Base-by-base conservation (phyloP, 768 basidiomycete species). In the Mycena rosella region DNA sequence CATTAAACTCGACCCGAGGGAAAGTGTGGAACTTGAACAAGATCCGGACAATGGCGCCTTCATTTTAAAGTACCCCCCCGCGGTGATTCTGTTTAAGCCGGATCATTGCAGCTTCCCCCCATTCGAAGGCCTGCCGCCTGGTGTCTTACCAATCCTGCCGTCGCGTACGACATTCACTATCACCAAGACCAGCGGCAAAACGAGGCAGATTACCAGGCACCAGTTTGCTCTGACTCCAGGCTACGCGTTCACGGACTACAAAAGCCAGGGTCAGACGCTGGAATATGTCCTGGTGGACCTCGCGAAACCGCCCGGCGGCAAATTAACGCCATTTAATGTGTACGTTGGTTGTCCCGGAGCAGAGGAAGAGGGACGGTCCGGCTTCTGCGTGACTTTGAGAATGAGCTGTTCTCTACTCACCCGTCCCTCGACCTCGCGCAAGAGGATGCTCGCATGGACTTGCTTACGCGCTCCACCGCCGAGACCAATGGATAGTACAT, bases 271-370 rank as follows among this genome's bases (percentile, higher is more conserved):
- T 17, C 40, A 83, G 63, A 84, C 81, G 0, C 63, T 82, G 5
- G 68, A 68, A 42, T 60, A 71, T 15, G 14, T 42, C 17, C 17
- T 42, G 8, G 76, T 84, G 5, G 80, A 85, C 60, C 56, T 85
- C 0, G 79, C 61, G 6, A 69, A 63, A 26, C 78, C 81, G 7
- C 78, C 78, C 0, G 54, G 59, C 0, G 74, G 72, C 1, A 22
- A 36, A 2, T 62, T 84, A 0, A 73, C 73, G 0, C 75, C 74
- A 0, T 82, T 81, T 63, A 77, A n/a, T 40, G 71, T 68, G 0
- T 81, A 81, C 60, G 77, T 82, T 0, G 78, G 9, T 67, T 82
- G 2, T 83, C 81, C 7, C 60, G 79, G 27, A 77, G 78, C 56
- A 30, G 52, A 54, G 79, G 79, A 17, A 6, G 40, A 14, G 40